A percentile compares a stretch with the other conserved stretches of the same genome.
Evolutionary conservation across 306 rosid species (phyloP).

Genomic region (Lotus japonicus): DNA sequence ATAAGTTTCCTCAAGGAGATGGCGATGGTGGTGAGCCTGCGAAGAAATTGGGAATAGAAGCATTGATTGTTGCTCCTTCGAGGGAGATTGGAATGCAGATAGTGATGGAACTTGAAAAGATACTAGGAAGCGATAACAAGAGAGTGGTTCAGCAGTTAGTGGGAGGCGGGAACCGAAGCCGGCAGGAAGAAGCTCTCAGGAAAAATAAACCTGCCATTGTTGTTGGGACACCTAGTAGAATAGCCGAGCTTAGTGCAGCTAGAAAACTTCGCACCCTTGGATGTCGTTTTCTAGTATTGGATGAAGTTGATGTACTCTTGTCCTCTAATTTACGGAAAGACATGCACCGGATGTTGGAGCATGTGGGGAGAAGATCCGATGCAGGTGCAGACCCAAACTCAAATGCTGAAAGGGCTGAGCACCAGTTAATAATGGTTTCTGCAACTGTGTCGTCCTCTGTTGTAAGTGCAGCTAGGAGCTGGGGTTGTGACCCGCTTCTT

Average conservation of each 20-base stretch:
- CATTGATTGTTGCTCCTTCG: conserved; percentile 86
- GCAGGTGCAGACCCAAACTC: conserved; percentile 42
- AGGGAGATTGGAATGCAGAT: conserved; percentile 98
- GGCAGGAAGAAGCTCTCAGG: conserved; percentile 94
- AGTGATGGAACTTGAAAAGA: conserved; percentile 89
- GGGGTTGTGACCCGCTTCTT: conserved; percentile 77
- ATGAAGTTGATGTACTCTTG: conserved; percentile 88
- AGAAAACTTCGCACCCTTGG: conserved; percentile 88
- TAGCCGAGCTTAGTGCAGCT: conserved; percentile 84
- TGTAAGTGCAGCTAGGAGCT: conserved; percentile 81
- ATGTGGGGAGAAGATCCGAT: conserved; percentile 78
- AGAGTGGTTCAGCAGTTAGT: conserved; percentile 89
- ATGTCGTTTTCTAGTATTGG: conserved; percentile 72
- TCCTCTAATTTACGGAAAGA: conserved; percentile 86
- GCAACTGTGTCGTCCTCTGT: conserved; percentile 93
- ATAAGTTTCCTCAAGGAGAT: background rate
- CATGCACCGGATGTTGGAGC: conserved; percentile 90
- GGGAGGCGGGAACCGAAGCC: conserved; percentile 83
- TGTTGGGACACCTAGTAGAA: conserved; percentile 93
- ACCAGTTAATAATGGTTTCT: conserved; percentile 75
- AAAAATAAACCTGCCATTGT: conserved; percentile 83
- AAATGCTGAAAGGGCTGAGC: conserved; percentile 39
- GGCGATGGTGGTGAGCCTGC: conserved; percentile 33
- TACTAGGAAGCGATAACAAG: conserved; percentile 61
- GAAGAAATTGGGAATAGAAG: conserved; percentile 71